Conservation (phyloP, 768 basidiomycete genomes). For the Mycena haematopus region DNA sequence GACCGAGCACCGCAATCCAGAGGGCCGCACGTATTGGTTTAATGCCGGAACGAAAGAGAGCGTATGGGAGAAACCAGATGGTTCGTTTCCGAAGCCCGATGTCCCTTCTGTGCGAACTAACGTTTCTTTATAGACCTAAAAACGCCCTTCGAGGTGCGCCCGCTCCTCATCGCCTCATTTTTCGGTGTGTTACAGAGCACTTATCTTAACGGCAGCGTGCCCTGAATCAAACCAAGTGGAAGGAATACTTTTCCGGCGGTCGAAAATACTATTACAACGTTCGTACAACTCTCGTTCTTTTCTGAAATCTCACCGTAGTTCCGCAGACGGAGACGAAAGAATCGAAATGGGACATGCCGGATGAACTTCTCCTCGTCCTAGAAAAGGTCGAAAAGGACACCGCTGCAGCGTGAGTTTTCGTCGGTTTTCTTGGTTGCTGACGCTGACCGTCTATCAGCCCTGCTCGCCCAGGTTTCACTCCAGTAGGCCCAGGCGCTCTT, state of each 20-base stretch:
- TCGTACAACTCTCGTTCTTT: constrained; percentile 29
- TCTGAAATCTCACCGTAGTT: background rate
- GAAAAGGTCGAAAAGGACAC: constrained; percentile 84
- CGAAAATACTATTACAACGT: constrained; percentile 93
- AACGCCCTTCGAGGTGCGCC: constrained; percentile 84
- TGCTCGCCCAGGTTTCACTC: constrained; percentile 49
- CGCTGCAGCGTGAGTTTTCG: constrained; percentile 30
- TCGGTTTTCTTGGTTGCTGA: background rate
- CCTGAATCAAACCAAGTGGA: constrained; percentile 91
- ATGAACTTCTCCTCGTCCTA: constrained; percentile 84
- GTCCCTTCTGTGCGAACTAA: constrained; percentile 9
- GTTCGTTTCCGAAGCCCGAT: constrained; percentile 47
- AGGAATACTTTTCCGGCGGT: constrained; percentile 93
- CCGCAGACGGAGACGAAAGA: constrained; percentile 82
- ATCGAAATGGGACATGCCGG: constrained; percentile 98
- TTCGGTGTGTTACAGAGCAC: constrained; percentile 22
- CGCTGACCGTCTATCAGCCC: constrained; percentile 29
- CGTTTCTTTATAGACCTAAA: constrained; percentile 68
- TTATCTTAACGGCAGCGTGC: constrained; percentile 63
- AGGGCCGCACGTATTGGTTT: constrained; percentile 99
- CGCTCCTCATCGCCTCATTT: constrained; percentile 3
- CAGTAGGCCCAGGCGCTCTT: constrained; percentile 59
- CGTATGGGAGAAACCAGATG: constrained; percentile 98
- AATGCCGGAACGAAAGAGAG: constrained; percentile 88
- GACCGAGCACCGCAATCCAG: constrained; percentile 95